These are phyloP conservation scores for Argentina anserina DNA, from an alignment of 306 rosid species.

Conservation along the genomic window DNA sequence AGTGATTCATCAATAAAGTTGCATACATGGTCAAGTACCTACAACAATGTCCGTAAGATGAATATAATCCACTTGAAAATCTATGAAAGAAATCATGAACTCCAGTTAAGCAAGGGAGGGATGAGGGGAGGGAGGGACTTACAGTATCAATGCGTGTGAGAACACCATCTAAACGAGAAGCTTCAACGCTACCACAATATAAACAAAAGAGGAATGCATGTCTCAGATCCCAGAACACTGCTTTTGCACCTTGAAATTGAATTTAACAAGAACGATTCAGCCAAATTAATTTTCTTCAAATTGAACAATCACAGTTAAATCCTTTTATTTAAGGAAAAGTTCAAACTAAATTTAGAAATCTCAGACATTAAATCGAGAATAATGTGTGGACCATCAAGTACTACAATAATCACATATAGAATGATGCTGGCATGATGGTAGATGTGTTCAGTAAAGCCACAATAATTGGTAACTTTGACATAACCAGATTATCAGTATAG, in stretches of 20 bases:
- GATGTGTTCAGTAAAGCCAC: neutral
- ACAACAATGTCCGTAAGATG: conserved; percentile 11
- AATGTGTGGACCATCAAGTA: neutral
- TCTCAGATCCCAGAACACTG: conserved; percentile 53
- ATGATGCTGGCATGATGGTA: neutral
- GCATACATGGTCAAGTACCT: conserved; percentile 46
- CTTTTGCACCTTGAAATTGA: conserved; percentile 43
- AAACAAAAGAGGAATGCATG: conserved; percentile 33
- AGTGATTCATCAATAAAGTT: conserved; percentile 44
- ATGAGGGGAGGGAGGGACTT: conserved; percentile 18
- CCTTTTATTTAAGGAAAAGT: neutral
- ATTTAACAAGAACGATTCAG: neutral
- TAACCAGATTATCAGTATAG: neutral
- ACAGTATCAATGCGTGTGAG: conserved; percentile 44
- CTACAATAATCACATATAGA: neutral
- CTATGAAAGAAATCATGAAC: conserved; percentile 5
- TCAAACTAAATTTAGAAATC: neutral
- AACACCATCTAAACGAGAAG: conserved; percentile 43
- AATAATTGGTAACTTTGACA: neutral
- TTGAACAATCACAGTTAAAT: neutral
- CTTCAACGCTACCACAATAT: conserved; percentile 47
- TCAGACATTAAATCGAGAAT: neutral
- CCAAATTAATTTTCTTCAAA: neutral
- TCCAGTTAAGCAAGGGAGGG: neutral
- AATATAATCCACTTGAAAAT: conserved; percentile 6